Evolutionary conservation across 352 stramenopile genomes (phyloP).

Genomic region (Elongisporangium undulatum): DNA sequence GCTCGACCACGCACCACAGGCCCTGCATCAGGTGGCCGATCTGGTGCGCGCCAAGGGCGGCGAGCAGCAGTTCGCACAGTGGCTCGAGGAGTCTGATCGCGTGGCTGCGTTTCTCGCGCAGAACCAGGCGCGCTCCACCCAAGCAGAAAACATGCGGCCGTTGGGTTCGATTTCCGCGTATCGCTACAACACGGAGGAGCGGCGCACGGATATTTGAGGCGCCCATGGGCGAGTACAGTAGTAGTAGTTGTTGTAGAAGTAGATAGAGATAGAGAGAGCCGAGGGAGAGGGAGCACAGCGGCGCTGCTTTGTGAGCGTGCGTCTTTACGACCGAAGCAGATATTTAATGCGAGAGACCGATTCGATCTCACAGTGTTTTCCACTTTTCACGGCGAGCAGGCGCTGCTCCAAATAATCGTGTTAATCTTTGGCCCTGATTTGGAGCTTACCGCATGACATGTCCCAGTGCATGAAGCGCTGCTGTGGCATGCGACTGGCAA

Average conservation of each 20-base stretch:
- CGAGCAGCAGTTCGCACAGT: conserved; percentile 10
- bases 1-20: conserved; percentile 26
- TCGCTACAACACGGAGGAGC: conserved; percentile 61
- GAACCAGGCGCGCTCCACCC: conserved; percentile 26
- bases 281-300: not conserved
- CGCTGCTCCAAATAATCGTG: not conserved
- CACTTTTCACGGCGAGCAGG: too few species aligned
- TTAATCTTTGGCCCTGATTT: not conserved
- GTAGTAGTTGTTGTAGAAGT: not conserved
- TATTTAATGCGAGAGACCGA: not conserved
- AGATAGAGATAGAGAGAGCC: not conserved
- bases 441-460: not conserved
- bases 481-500: not conserved
- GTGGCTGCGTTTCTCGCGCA: conserved; percentile 55
- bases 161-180: conserved; percentile 13
- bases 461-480: not conserved
- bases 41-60: conserved; percentile 44
- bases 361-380: not conserved
- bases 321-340: not conserved
- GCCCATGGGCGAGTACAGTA: not conserved
- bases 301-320: not conserved
- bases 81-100: conserved; percentile 2
- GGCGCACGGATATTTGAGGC: conserved; percentile 49
- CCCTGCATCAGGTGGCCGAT: conserved; percentile 44
- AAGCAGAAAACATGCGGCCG: conserved; percentile 5